Conservation (phyloP, 2,329 filamentous ascomycete genomes). For the Apiospora sp. region DNA sequence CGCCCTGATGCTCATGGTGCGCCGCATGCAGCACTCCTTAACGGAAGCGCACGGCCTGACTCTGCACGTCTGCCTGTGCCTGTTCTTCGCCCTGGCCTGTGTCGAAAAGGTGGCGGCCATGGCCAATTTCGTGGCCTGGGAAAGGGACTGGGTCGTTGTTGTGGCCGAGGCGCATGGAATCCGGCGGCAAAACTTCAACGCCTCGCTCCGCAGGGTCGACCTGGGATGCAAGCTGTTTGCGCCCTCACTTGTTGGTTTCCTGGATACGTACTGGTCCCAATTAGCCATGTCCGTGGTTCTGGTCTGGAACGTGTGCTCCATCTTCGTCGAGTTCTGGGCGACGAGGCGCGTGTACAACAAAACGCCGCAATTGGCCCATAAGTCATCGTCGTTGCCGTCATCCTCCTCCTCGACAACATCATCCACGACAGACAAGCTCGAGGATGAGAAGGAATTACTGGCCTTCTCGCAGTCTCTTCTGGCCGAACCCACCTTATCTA, state of each 20-base stretch:
- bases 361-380: not conserved
- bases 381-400: not conserved
- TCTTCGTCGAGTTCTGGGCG: conserved; percentile 4
- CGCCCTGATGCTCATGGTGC: conserved; percentile 14
- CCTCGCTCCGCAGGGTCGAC: conserved; percentile 1
- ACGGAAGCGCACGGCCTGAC: not conserved
- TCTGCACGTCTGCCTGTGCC: not conserved
- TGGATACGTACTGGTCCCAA: conserved; percentile 14
- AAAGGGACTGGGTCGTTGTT: conserved; percentile 4
- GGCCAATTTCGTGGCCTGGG: conserved; percentile 9
- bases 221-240: conserved; percentile 16
- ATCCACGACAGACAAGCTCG: not conserved
- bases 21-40: not conserved
- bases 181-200: conserved; percentile 15
- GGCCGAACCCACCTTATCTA: not conserved
- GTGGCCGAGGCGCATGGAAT: conserved; percentile 14
- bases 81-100: conserved; percentile 6
- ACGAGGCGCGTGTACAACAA: not conserved
- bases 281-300: not conserved
- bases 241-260: conserved; percentile 1
- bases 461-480: conserved; percentile 1
- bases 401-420: not conserved
- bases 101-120: conserved; percentile 8
- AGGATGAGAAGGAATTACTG: not conserved
- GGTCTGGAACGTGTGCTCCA: conserved; percentile 8